Conservation (phyloP, 345 rosid genomes). For the Brassica incana region DNA sequence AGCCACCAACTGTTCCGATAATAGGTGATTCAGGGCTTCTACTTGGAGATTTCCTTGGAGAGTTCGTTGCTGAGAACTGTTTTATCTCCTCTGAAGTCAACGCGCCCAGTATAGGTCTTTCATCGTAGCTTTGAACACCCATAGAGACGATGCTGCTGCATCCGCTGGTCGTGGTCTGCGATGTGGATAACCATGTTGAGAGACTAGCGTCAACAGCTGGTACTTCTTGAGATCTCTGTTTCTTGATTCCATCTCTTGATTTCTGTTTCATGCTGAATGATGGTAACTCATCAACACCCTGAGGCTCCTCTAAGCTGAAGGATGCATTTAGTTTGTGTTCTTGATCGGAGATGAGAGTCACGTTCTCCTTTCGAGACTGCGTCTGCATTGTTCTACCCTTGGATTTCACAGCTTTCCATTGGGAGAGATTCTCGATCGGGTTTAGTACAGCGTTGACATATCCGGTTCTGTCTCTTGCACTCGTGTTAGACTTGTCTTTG, state of each 20-base stretch:
- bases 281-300: conserved; percentile 10
- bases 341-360: conserved; percentile 27
- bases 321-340: conserved; percentile 41
- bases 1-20: conserved; percentile 79
- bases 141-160: conserved; percentile 30
- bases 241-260: conserved; percentile 45
- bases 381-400: conserved; percentile 45
- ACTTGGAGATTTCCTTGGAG: conserved; percentile 77
- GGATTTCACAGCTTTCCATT: conserved; percentile 88
- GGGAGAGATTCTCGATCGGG: conserved; percentile 87
- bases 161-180: conserved; percentile 34
- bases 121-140: conserved; percentile 52
- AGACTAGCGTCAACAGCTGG: conserved; percentile 85
- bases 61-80: conserved; percentile 65
- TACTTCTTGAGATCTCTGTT: conserved; percentile 48
- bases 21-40: conserved; percentile 78
- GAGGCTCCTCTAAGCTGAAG: conserved; percentile 44
- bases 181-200: conserved; percentile 73
- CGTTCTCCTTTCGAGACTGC: conserved; percentile 62
- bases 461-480: conserved; percentile 57
- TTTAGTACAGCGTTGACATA: conserved; percentile 67
- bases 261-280: conserved; percentile 45
- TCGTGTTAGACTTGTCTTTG: conserved; percentile 33
- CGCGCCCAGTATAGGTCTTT: conserved; percentile 81
- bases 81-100: conserved; percentile 77